Percentiles rank a stretch among this genome's conserved stretches.
These are phyloP conservation scores for Teunomyces panamensis DNA, from an alignment of 805 yeast genomes.

Conservation along the genomic window DNA sequence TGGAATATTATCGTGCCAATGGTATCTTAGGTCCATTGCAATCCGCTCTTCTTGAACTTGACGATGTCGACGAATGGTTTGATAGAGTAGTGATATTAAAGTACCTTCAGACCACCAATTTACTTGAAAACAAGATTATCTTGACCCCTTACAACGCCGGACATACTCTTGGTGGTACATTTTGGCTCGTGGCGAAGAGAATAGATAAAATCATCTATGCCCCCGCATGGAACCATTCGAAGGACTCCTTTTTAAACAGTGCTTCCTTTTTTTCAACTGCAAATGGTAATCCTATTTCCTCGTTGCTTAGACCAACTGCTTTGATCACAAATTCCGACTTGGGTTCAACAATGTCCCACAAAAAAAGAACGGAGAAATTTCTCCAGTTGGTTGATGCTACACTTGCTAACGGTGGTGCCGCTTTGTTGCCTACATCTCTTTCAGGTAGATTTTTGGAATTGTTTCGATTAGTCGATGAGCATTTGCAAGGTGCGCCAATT, in stretches of 20 bases:
- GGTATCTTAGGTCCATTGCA: constrained; percentile 75
- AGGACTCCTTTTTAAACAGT: constrained; percentile 77
- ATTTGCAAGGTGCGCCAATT: constrained; percentile 52
- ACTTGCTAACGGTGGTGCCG: constrained; percentile 73
- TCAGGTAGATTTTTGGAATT: constrained; percentile 82
- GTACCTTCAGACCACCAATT: constrained; percentile 69
- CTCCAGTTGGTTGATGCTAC: constrained; percentile 62
- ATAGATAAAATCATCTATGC: constrained; percentile 84
- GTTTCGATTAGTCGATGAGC: constrained; percentile 68
- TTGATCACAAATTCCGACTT: constrained; percentile 69
- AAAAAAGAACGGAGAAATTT: constrained; percentile 61
- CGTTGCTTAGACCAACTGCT: constrained; percentile 74
- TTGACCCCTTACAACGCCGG: constrained; percentile 89
- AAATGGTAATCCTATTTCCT: constrained; percentile 61
- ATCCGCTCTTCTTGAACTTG: constrained; percentile 55
- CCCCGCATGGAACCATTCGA: constrained; percentile 92
- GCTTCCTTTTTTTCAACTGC: constrained; percentile 53
- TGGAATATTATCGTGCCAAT: constrained; percentile 71
- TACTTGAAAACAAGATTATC: constrained; percentile 61
- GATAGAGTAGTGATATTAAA: constrained; percentile 69
- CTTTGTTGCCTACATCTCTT: constrained; percentile 75
- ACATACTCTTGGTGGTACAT: constrained; percentile 88
- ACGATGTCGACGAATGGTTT: constrained; percentile 77
- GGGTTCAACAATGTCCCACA: constrained; percentile 64
- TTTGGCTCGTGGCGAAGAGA: constrained; percentile 75